phyloP scores from a whole-genome alignment of 2,329 filamentous ascomycete genomes.

The Fusarium clavum region DNA sequence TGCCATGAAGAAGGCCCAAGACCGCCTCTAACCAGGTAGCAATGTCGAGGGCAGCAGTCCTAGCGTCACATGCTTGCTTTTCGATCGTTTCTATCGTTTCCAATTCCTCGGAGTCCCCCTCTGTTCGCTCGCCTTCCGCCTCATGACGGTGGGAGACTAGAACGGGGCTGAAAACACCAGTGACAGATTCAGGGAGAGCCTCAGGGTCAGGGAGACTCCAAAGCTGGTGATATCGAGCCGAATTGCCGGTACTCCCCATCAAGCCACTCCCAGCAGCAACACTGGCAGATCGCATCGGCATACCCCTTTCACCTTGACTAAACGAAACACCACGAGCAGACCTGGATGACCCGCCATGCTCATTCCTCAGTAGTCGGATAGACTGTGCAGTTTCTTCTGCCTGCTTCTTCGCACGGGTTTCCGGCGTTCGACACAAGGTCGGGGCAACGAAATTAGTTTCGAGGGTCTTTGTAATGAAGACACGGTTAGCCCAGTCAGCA shows the following conservation, averaged over 20 bases:
- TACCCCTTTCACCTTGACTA: constrained; percentile 59
- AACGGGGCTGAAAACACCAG: constrained; percentile 61
- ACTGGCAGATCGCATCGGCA: constrained; percentile 57
- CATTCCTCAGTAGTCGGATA: constrained; percentile 58
- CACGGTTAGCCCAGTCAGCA: constrained; percentile 81
- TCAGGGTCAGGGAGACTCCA: constrained; percentile 70
- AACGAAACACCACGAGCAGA: constrained; percentile 65
- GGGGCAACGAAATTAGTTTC: constrained; percentile 80
- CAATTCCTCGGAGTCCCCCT: constrained; percentile 29
- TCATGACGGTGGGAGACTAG: constrained; percentile 57
- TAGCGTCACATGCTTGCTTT: constrained; percentile 45
- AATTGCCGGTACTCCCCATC: constrained; percentile 47
- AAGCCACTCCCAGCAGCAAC: constrained; percentile 49
- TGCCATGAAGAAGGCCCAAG: constrained; percentile 77
- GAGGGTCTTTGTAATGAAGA: constrained; percentile 76
- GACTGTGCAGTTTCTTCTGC: constrained; percentile 64
- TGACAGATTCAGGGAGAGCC: constrained; percentile 63
- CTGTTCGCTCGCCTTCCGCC: not conserved
- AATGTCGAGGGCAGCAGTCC: constrained; percentile 66
- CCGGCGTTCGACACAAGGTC: constrained; percentile 74
- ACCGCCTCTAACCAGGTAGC: constrained; percentile 81
- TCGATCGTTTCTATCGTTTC: constrained; percentile 13
- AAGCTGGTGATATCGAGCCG: constrained; percentile 60
- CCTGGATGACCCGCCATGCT: constrained; percentile 54
- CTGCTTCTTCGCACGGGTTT: constrained; percentile 62